A percentile compares a stretch with the other conserved stretches of the same genome.
Conservation (phyloP, 352 stramenopile species). For the Phytophthora kernoviae region DNA sequence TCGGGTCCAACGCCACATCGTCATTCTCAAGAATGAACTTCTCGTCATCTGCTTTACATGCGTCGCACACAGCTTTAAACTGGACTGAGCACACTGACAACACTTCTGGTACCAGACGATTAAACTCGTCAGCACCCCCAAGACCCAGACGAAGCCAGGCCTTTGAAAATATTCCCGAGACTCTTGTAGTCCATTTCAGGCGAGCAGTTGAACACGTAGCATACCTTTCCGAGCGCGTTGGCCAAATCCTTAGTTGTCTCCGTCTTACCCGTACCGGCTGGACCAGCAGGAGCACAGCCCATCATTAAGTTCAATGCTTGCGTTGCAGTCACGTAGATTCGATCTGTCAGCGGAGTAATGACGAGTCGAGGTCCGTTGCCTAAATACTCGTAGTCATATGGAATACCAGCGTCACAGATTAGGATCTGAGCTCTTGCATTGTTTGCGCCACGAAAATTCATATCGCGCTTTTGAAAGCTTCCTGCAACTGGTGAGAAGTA, state of each 20-base stretch:
- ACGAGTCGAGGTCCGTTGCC: slow-evolving; percentile 94
- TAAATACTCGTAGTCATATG: slow-evolving; percentile 98
- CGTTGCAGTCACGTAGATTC: slow-evolving; percentile 96
- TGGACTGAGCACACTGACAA: slow-evolving; percentile 94
- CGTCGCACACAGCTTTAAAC: slow-evolving; percentile 96
- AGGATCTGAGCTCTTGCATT: slow-evolving; percentile 84
- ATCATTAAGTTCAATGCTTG: slow-evolving; percentile 94
- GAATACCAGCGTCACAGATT: slow-evolving; percentile 93
- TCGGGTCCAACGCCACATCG: slow-evolving; percentile 91
- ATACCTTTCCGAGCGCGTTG: slow-evolving; percentile 94
- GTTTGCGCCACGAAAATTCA: slow-evolving; percentile 83
- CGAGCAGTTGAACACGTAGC: slow-evolving; percentile 96
- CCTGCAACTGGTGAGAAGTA: slow-evolving; percentile 90
- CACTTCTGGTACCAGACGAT: slow-evolving; percentile 94
- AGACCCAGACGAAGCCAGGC: slow-evolving; percentile 92
- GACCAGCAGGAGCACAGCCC: slow-evolving; percentile 79
- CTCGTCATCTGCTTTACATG: slow-evolving; percentile 93
- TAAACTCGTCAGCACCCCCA: slow-evolving; percentile 98
- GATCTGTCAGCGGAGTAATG: slow-evolving; percentile 96
- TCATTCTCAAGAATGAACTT: slow-evolving; percentile 96
- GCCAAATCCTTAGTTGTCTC: slow-evolving; percentile 96
- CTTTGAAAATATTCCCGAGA: slow-evolving; percentile 98
- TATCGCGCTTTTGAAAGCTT: slow-evolving; percentile 92
- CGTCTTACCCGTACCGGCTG: slow-evolving; percentile 93
- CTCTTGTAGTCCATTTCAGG: slow-evolving; percentile 97